These are phyloP conservation scores for Batkoa obscura DNA, from an alignment of 371 early-diverging fungal genomes.

Conservation along the genomic window DNA sequence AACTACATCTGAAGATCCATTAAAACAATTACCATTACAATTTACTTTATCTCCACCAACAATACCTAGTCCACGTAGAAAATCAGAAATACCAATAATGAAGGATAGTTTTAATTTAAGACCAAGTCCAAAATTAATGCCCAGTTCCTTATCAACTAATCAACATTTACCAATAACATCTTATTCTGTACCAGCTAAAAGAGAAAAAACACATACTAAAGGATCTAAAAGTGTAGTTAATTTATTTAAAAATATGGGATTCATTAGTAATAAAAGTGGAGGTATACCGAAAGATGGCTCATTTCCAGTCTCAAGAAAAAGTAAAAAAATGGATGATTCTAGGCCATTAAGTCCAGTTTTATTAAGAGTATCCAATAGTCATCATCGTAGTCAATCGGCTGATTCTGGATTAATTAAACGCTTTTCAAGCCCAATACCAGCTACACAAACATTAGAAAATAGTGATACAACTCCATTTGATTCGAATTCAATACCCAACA, in stretches of 20 bases:
- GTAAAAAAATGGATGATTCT: neutral
- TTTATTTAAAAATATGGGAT: neutral
- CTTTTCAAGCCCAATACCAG: neutral
- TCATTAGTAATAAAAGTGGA: neutral
- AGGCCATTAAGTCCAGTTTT: neutral
- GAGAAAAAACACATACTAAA: neutral
- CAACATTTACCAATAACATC: neutral
- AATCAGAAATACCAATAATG: neutral
- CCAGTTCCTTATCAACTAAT: neutral
- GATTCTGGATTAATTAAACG: conserved; percentile 2
- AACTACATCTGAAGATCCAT: neutral
- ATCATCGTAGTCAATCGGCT: conserved; percentile 1
- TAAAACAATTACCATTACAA: neutral
- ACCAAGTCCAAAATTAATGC: neutral
- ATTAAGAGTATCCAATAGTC: neutral
- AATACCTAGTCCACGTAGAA: neutral
- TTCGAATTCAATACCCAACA: neutral
- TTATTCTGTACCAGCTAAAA: neutral
- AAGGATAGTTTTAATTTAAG: neutral
- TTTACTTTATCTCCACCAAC: too few relatives aligned
- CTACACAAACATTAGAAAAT: too few relatives aligned
- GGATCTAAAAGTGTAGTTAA: neutral
- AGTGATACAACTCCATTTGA: neutral
- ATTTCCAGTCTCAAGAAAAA: too few relatives aligned
- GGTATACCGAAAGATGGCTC: too few relatives aligned